Evolutionary conservation across 139 green algal species (phyloP).

Genomic region (Chlorella sp.): DNA sequence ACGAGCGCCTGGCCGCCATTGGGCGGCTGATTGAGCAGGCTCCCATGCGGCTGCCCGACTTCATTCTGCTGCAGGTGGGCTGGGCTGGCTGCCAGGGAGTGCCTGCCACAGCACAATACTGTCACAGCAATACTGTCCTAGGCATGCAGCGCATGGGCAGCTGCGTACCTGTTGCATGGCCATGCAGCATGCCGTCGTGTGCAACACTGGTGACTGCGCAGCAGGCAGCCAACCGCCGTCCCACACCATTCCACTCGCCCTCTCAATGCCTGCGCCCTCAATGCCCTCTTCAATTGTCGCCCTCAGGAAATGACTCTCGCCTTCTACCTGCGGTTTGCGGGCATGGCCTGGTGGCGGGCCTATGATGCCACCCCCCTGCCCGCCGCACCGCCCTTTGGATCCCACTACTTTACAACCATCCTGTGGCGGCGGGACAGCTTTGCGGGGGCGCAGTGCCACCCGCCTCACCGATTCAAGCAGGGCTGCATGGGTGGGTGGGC

Average conservation of each 20-base stretch:
- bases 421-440: background rate
- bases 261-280: too few species aligned
- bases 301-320: constrained; percentile 7
- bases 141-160: too few species aligned
- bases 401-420: background rate
- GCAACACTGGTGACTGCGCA: too few species aligned
- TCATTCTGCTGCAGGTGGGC: background rate
- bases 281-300: too few species aligned
- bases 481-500: background rate
- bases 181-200: too few species aligned
- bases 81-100: too few species aligned
- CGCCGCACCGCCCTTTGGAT: background rate
- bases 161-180: too few species aligned
- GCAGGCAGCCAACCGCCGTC: too few species aligned
- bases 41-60: background rate
- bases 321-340: background rate
- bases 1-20: background rate
- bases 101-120: too few species aligned
- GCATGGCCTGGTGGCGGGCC: background rate
- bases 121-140: too few species aligned
- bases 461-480: background rate
- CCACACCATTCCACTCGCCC: too few species aligned
- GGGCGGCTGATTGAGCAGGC: background rate
- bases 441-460: background rate
- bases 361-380: background rate